phyloP scores from a whole-genome alignment of 306 rosid genomes.

The Cicer chorassanicum region DNA sequence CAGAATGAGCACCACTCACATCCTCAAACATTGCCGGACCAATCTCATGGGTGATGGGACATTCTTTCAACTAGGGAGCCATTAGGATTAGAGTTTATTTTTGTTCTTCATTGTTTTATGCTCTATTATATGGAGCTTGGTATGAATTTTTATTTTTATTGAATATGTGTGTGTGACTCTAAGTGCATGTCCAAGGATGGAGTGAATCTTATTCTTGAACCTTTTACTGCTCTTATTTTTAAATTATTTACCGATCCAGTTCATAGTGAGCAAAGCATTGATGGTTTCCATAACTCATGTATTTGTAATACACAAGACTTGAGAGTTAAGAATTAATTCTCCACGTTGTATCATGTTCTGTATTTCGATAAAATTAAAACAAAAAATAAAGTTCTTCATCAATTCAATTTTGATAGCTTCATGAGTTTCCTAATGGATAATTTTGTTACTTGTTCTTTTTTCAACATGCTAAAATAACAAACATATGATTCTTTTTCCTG shows the following conservation, averaged over 20 bases:
- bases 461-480: constrained; percentile 24
- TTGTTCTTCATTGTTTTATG: not conserved
- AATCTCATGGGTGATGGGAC: not conserved
- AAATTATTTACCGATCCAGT: not conserved
- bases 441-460: constrained; percentile 19
- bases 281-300: not conserved
- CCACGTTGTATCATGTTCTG: constrained; percentile 4
- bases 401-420: constrained; percentile 8
- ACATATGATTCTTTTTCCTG: not conserved
- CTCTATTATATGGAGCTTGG: not conserved
- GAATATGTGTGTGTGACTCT: not conserved
- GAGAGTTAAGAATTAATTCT: constrained; percentile 24
- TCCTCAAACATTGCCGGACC: not conserved
- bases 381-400: not conserved
- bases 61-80: not conserved
- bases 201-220: not conserved
- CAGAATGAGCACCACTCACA: not conserved
- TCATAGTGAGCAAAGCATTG: not conserved
- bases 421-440: constrained; percentile 12
- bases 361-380: not conserved
- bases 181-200: not conserved
- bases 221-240: not conserved
- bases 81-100: not conserved
- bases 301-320: constrained; percentile 24
- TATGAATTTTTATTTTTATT: not conserved